phyloP scores from a whole-genome alignment of 441 rosid species.

The Euphorbia celastroides region DNA sequence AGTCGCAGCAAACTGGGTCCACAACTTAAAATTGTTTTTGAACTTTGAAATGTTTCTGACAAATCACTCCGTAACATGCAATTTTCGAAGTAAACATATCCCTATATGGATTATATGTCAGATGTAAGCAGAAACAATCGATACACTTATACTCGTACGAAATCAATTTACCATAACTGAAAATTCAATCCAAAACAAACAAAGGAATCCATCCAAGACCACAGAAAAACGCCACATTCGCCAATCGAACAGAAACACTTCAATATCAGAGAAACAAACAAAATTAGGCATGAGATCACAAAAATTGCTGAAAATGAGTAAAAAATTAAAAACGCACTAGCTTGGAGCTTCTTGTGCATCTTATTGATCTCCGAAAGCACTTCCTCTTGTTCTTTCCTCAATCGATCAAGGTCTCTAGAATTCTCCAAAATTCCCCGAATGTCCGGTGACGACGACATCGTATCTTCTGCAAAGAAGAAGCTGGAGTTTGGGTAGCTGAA shows the following conservation, averaged over 20 bases:
- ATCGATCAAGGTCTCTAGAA: conserved; percentile 80
- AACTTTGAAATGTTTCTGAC: neutral
- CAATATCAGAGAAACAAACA: conserved; percentile 2
- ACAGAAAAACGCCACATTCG: neutral
- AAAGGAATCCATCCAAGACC: neutral
- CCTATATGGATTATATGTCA: neutral
- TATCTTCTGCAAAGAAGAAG: neutral
- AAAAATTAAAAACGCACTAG: conserved; percentile 35
- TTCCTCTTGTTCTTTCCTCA: conserved; percentile 73
- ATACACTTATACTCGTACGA: neutral
- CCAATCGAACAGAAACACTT: conserved; percentile 18
- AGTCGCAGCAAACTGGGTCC: neutral
- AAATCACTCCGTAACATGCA: neutral
- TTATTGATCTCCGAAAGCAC: conserved; percentile 79
- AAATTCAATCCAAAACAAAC: conserved; percentile 12
- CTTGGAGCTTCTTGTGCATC: conserved; percentile 85
- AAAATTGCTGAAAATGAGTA: neutral
- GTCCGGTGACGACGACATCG: conserved; percentile 72
- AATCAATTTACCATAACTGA: neutral
- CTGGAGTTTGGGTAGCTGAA: neutral
- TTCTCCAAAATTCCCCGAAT: conserved; percentile 58
- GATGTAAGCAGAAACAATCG: neutral
- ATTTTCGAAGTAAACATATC: neutral
- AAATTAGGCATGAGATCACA: neutral
- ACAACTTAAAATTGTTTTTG: neutral